phyloP scores from a whole-genome alignment of 2,329 filamentous ascomycete species.

The Aspergillus neoniger region DNA sequence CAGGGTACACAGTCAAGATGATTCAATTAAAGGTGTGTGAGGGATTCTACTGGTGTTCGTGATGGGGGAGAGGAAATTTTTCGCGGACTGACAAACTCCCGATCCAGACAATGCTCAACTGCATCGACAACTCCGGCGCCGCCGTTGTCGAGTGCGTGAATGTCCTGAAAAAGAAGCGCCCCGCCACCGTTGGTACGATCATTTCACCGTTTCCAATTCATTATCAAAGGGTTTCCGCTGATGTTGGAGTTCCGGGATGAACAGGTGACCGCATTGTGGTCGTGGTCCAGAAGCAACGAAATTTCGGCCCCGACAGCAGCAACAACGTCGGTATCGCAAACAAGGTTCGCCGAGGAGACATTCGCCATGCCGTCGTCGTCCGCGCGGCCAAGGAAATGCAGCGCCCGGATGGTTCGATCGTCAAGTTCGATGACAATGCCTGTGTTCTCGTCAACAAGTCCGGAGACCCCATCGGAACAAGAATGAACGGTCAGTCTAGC shows the following conservation, averaged over 20 bases:
- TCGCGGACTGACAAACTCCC: slow-evolving; percentile 12
- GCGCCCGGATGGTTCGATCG: slow-evolving; percentile 81
- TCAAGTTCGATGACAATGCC: slow-evolving; percentile 96
- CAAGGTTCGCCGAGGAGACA: slow-evolving; percentile 95
- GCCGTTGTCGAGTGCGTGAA: slow-evolving; percentile 95
- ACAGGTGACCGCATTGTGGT: slow-evolving; percentile 94
- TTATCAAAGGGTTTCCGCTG: not conserved
- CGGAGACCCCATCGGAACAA: slow-evolving; percentile 89
- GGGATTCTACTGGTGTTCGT: not conserved
- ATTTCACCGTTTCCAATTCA: not conserved
- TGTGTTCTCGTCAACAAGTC: slow-evolving; percentile 97
- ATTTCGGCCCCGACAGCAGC: slow-evolving; percentile 69
- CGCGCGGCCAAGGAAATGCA: slow-evolving; percentile 86
- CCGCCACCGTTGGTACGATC: slow-evolving; percentile 77
- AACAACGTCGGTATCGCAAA: slow-evolving; percentile 75
- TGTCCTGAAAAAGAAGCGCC: slow-evolving; percentile 84
- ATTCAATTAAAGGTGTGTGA: slow-evolving; percentile 77
- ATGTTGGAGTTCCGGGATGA: slow-evolving; percentile 7
- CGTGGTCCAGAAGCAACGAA: slow-evolving; percentile 94
- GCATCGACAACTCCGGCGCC: slow-evolving; percentile 99
- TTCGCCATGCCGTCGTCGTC: slow-evolving; percentile 93
- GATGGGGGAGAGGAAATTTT: not conserved
- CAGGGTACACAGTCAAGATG: slow-evolving; percentile 62
- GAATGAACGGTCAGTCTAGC: slow-evolving; percentile 69
- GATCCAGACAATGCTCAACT: slow-evolving; percentile 87